Conservation (phyloP, 352 stramenopile genomes). For the Pseudoperonospora humuli region DNA sequence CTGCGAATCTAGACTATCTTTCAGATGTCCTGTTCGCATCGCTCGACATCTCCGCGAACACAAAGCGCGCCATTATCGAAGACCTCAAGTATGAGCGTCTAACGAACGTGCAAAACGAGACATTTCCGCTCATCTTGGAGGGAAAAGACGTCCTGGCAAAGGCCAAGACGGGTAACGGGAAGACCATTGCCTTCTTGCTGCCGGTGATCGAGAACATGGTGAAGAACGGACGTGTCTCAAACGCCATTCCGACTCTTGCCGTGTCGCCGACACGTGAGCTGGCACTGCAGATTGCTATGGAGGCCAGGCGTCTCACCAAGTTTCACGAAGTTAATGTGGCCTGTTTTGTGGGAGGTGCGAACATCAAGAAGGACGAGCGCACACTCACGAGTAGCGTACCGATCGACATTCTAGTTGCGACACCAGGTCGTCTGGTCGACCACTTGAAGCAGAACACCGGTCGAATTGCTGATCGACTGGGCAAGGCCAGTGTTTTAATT, state of each 20-base stretch:
- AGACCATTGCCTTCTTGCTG: constrained; percentile 86
- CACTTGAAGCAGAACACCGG: constrained; percentile 91
- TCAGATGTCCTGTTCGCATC: constrained; percentile 49
- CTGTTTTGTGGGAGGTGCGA: constrained; percentile 86
- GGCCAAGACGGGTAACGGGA: constrained; percentile 85
- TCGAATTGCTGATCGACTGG: constrained; percentile 52
- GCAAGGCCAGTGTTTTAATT: constrained; percentile 54
- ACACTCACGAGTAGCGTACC: constrained; percentile 25
- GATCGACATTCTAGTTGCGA: constrained; percentile 93
- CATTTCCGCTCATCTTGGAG: constrained; percentile 58
- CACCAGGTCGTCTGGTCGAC: constrained; percentile 93
- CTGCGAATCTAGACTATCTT: constrained; percentile 38
- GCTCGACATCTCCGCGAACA: constrained; percentile 49
- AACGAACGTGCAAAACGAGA: constrained; percentile 86
- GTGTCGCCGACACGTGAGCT: constrained; percentile 95
- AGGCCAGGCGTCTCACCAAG: constrained; percentile 80
- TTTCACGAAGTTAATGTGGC: constrained; percentile 71
- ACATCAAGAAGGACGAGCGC: constrained; percentile 65
- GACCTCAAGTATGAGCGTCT: constrained; percentile 82
- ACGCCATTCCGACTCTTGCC: constrained; percentile 88
- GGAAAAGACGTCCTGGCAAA: constrained; percentile 90
- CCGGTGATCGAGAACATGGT: constrained; percentile 77
- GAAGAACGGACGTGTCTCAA: constrained; percentile 35
- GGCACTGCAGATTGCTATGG: constrained; percentile 90
- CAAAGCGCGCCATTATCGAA: constrained; percentile 64